Percentiles rank a stretch among this genome's conserved stretches.
Evolutionary conservation across 495 filamentous ascomycete species (phyloP).

Genomic region (Tuber brumale): DNA sequence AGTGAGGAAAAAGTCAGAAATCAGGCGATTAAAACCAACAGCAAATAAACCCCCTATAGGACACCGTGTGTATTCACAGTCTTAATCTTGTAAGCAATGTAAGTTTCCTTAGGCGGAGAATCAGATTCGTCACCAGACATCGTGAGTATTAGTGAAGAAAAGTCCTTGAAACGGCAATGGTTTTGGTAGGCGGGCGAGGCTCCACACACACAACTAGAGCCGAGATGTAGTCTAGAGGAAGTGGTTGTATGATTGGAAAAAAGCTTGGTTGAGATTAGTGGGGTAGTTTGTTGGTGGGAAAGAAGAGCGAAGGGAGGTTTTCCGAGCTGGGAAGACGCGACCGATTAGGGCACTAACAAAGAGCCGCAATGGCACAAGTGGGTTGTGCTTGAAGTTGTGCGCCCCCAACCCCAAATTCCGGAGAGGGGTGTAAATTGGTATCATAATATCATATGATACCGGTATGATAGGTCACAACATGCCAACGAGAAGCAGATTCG

Average conservation of each 20-base stretch:
- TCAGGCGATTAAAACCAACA: background rate
- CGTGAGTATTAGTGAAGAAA: background rate
- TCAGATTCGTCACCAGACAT: background rate
- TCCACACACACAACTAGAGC: background rate
- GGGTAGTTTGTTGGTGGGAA: background rate
- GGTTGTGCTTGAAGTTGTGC: too few species aligned
- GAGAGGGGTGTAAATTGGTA: background rate
- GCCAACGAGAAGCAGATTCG: background rate
- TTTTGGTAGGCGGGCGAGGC: background rate
- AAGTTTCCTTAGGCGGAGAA: background rate
- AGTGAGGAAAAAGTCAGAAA: background rate
- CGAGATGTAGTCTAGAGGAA: background rate
- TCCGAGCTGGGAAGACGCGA: background rate
- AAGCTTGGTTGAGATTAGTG: background rate
- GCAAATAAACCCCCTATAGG: background rate
- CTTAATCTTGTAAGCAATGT: background rate
- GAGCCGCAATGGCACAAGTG: background rate
- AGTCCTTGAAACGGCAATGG: background rate
- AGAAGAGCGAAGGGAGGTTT: background rate
- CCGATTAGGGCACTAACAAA: background rate
- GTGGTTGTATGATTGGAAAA: background rate
- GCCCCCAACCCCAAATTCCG: background rate
- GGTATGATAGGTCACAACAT: background rate
- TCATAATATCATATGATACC: too few species aligned
- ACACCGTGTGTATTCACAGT: background rate